These are phyloP conservation scores for Aspergillus eucalypticola DNA, from an alignment of 2,329 filamentous ascomycete genomes.

Conservation along the genomic window DNA sequence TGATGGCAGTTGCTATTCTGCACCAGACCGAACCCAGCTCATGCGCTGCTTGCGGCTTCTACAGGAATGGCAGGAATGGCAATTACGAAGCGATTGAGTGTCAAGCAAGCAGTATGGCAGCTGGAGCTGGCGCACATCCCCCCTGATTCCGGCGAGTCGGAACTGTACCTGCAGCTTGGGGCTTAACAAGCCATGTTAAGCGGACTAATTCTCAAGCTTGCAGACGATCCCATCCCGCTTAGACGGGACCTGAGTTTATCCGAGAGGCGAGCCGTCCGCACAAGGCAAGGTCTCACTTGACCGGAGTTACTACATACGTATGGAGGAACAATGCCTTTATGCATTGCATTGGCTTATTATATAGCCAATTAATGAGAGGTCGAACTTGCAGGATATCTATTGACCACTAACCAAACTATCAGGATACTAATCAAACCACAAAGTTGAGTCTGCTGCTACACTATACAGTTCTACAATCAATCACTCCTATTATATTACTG, in stretches of 20 bases:
- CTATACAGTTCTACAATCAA: not conserved
- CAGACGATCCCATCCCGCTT: not conserved
- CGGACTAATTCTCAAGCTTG: not conserved
- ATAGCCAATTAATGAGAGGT: not conserved
- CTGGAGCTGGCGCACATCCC: not conserved
- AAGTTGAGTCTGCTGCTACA: not conserved
- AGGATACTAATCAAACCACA: not conserved
- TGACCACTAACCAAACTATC: not conserved
- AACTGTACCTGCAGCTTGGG: constrained; percentile 3
- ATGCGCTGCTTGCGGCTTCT: not conserved
- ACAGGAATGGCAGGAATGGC: not conserved
- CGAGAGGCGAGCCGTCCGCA: not conserved
- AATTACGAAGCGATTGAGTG: not conserved
- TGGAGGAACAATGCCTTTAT: not conserved
- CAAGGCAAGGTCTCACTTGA: constrained; percentile 3
- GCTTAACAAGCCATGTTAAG: constrained; percentile 1
- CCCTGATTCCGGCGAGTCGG: constrained; percentile 8
- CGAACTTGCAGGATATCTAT: not conserved
- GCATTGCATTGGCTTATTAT: not conserved
- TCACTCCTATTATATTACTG: too few species aligned
- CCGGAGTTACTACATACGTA: not conserved
- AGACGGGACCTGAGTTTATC: not conserved
- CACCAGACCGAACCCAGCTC: not conserved
- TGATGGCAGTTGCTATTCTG: not conserved
- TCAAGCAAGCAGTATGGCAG: not conserved